These are phyloP conservation scores for Sistotremastrum niveocremeum DNA, from an alignment of 768 basidiomycete genomes.

Conservation along the genomic window DNA sequence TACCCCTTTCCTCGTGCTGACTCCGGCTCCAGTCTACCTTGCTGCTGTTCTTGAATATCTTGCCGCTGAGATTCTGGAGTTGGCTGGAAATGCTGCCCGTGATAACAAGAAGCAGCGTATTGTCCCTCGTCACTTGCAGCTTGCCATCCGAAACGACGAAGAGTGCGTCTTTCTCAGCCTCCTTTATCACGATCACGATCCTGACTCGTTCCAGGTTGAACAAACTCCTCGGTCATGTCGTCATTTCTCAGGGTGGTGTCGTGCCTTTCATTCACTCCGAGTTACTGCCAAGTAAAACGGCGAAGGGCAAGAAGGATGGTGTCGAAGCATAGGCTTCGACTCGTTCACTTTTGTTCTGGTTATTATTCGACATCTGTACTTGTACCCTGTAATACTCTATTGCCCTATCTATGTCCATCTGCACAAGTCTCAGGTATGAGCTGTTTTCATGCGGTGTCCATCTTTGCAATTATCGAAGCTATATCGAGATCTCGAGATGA, in stretches of 20 bases:
- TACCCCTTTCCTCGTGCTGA: conserved; percentile 1
- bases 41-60: conserved; percentile 88
- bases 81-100: conserved; percentile 77
- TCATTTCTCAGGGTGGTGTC: conserved; percentile 87
- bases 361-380: background rate
- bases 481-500: too few relatives aligned
- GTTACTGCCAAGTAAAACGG: conserved; percentile 28
- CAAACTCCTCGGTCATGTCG: conserved; percentile 72
- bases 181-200: background rate
- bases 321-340: conserved; percentile 28
- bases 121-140: conserved; percentile 82
- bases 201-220: conserved; percentile 33
- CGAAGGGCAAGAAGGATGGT: conserved; percentile 33
- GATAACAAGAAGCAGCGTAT: conserved; percentile 90
- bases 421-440: too few relatives aligned
- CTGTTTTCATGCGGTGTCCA: too few relatives aligned
- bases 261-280: conserved; percentile 55
- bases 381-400: too few relatives aligned
- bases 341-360: conserved; percentile 7
- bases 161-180: conserved; percentile 32
- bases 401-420: too few relatives aligned
- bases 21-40: conserved; percentile 50
- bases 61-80: conserved; percentile 85
- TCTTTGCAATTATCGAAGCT: too few relatives aligned
- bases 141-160: conserved; percentile 86